A percentile compares a stretch with the other conserved stretches of the same genome.
These are phyloP conservation scores for Xylaria telfairii DNA, from an alignment of 495 filamentous ascomycete genomes.

Conservation along the genomic window DNA sequence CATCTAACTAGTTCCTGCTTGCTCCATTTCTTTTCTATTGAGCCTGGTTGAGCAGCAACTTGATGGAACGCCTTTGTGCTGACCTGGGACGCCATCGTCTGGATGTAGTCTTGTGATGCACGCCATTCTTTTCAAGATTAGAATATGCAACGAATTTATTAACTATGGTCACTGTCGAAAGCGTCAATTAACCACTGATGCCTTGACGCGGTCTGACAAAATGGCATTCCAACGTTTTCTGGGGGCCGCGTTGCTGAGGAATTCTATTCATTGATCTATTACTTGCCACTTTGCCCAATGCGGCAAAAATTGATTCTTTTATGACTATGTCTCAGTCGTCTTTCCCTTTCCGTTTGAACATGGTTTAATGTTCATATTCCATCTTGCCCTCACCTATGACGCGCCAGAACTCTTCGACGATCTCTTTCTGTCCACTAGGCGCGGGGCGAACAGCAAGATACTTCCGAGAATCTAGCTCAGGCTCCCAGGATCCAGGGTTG, in stretches of 20 bases:
- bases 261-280: constrained; percentile 19
- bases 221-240: constrained; percentile 16
- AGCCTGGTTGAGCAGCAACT: constrained; percentile 31
- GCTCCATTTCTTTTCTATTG: constrained; percentile 40
- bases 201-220: neutral
- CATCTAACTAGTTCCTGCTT: constrained; percentile 37
- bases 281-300: constrained; percentile 11
- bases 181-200: neutral
- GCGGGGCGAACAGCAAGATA: constrained; percentile 79
- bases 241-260: neutral
- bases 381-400: constrained; percentile 56
- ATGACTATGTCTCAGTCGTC: constrained; percentile 11
- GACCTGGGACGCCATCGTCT: constrained; percentile 22
- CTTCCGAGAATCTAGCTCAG: constrained; percentile 73
- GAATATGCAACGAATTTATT: neutral
- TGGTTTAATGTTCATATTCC: constrained; percentile 54
- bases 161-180: neutral
- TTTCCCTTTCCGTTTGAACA: neutral
- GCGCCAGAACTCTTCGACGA: constrained; percentile 86
- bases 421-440: constrained; percentile 69
- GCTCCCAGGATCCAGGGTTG: constrained; percentile 79
- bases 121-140: neutral
- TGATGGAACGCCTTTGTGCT: constrained; percentile 17
- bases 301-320: constrained; percentile 7
- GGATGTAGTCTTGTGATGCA: neutral